Conservation (phyloP, 2,329 filamentous ascomycete genomes). For the Xylariaceae sp. region DNA sequence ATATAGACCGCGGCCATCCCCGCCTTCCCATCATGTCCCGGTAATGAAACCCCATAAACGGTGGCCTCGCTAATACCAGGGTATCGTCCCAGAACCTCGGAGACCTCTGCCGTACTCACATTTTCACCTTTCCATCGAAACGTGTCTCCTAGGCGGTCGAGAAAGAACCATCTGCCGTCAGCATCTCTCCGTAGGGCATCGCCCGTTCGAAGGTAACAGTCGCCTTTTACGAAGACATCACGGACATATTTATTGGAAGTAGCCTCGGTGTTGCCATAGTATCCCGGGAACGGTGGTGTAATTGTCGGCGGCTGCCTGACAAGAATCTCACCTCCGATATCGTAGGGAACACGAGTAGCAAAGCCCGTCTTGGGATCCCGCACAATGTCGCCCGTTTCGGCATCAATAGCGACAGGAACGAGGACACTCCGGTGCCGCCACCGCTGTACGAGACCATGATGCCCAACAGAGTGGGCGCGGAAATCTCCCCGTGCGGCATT, state of each 20-base stretch:
- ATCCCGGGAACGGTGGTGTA: constrained; percentile 61
- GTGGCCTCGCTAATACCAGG: constrained; percentile 62
- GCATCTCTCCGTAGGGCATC: constrained; percentile 59
- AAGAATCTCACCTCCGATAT: constrained; percentile 71
- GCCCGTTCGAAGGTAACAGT: constrained; percentile 65
- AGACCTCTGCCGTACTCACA: constrained; percentile 63
- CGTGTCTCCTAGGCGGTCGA: constrained; percentile 67
- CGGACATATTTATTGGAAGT: constrained; percentile 62
- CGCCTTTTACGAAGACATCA: constrained; percentile 63
- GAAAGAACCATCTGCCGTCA: constrained; percentile 66
- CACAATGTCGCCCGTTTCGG: constrained; percentile 62
- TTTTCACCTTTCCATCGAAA: constrained; percentile 73
- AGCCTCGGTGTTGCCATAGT: constrained; percentile 62
- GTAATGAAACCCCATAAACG: constrained; percentile 65
- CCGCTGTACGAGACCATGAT: constrained; percentile 63
- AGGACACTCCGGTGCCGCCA: constrained; percentile 49
- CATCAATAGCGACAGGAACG: constrained; percentile 65
- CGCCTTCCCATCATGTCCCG: constrained; percentile 64
- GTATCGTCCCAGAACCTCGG: constrained; percentile 57
- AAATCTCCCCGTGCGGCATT: constrained; percentile 61
- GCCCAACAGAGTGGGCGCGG: constrained; percentile 61
- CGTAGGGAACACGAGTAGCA: constrained; percentile 58
- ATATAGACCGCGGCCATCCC: constrained; percentile 61
- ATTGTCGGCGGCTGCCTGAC: constrained; percentile 51
- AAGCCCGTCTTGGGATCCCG: constrained; percentile 66